Evolutionary conservation across 2,329 filamentous ascomycete genomes (phyloP).

Genomic region (Aspergillus clavatus): DNA sequence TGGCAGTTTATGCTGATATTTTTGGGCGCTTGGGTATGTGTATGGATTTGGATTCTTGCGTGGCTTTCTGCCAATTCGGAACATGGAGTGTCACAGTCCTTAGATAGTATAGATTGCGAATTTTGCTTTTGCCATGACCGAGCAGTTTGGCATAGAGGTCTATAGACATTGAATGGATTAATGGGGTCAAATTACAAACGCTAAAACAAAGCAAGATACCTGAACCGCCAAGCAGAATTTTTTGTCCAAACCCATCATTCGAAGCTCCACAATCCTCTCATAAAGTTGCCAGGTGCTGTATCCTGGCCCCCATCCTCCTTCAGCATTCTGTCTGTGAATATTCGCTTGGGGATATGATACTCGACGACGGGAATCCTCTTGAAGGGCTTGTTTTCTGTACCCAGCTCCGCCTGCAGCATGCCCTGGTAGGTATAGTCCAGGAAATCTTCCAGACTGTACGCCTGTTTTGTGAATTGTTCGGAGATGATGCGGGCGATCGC

Average conservation of each 20-base stretch:
- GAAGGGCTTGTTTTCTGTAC: slow-evolving; percentile 60
- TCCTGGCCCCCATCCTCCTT: slow-evolving; percentile 39
- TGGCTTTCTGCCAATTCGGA: neutral
- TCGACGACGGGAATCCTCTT: slow-evolving; percentile 86
- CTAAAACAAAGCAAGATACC: slow-evolving; percentile 2
- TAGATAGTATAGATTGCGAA: slow-evolving; percentile 4
- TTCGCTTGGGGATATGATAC: slow-evolving; percentile 85
- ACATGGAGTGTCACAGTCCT: neutral
- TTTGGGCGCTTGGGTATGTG: neutral
- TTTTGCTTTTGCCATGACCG: neutral
- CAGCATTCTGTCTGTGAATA: slow-evolving; percentile 53
- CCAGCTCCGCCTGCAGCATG: slow-evolving; percentile 76
- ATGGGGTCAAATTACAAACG: neutral
- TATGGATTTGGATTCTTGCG: neutral
- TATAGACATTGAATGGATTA: neutral
- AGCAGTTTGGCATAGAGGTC: neutral
- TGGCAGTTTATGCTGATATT: neutral
- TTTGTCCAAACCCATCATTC: slow-evolving; percentile 7
- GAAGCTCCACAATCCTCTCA: slow-evolving; percentile 39
- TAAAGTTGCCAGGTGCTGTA: slow-evolving; percentile 32
- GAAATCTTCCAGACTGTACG: slow-evolving; percentile 96
- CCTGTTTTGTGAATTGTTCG: slow-evolving; percentile 94
- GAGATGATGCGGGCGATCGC: slow-evolving; percentile 89
- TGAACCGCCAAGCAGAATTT: slow-evolving; percentile 1
- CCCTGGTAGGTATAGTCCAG: slow-evolving; percentile 80